Conservation (phyloP, 345 rosid genomes). For the Brassica rapa region DNA sequence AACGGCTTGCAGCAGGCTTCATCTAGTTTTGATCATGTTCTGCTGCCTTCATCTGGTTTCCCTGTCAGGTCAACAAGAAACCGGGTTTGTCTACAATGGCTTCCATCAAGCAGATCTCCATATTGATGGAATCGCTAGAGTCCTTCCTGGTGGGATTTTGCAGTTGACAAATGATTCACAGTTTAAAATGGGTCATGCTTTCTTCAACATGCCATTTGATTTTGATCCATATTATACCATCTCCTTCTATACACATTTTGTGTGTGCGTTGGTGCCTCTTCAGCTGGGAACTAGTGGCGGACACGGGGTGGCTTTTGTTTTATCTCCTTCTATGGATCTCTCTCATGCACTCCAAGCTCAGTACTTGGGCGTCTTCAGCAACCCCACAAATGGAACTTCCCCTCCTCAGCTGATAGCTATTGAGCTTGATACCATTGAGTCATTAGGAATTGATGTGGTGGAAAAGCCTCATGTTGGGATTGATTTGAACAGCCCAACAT, state of each 20-base stretch:
- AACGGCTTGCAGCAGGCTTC: not conserved
- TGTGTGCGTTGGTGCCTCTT: slow-evolving; percentile 44
- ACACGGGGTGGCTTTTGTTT: slow-evolving; percentile 44
- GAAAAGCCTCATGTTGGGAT: slow-evolving; percentile 55
- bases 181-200: slow-evolving; percentile 45
- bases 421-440: slow-evolving; percentile 53
- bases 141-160: slow-evolving; percentile 47
- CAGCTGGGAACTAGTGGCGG: slow-evolving; percentile 50
- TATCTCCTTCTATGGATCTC: slow-evolving; percentile 43
- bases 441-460: slow-evolving; percentile 38
- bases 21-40: slow-evolving; percentile 12
- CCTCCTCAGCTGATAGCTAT: slow-evolving; percentile 55
- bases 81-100: slow-evolving; percentile 47
- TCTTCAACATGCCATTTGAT: slow-evolving; percentile 43
- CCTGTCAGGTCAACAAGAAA: slow-evolving; percentile 27
- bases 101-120: slow-evolving; percentile 39
- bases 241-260: slow-evolving; percentile 44
- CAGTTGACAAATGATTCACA: slow-evolving; percentile 52
- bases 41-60: slow-evolving; percentile 8
- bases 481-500: slow-evolving; percentile 12
- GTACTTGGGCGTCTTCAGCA: slow-evolving; percentile 53
- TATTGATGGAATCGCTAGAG: slow-evolving; percentile 34
- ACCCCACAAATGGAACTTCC: slow-evolving; percentile 18
- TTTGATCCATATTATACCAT: slow-evolving; percentile 32
- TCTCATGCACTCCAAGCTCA: not conserved